phyloP scores from a whole-genome alignment of 73 alveolate species.

The Tetrahymena thermophila region DNA sequence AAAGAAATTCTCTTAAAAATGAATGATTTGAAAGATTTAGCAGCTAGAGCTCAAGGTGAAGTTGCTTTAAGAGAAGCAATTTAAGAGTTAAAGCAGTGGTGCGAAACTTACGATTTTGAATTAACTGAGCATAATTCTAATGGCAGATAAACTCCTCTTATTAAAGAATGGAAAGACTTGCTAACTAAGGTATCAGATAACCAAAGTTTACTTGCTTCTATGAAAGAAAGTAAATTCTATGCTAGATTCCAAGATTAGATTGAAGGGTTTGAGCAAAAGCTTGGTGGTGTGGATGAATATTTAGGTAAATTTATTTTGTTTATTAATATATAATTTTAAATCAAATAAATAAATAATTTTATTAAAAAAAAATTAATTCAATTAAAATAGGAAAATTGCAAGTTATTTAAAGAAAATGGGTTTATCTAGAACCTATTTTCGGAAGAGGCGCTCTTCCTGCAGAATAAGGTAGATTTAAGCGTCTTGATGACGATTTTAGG shows the following conservation, averaged over 20 bases:
- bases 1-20: conserved; percentile 59
- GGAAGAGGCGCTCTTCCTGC: conserved; percentile 99
- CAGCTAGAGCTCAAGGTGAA: conserved; percentile 99
- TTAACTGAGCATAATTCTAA: conserved; percentile 73
- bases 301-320: conserved; percentile 45
- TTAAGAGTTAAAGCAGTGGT: conserved; percentile 75
- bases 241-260: conserved; percentile 91
- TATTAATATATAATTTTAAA: background rate
- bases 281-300: conserved; percentile 92
- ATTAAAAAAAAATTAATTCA: background rate
- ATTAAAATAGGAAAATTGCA: background rate
- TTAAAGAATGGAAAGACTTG: conserved; percentile 99
- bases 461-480: conserved; percentile 97
- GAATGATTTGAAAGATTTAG: conserved; percentile 93
- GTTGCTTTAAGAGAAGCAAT: conserved; percentile 95
- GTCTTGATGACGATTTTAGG: conserved; percentile 95
- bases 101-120: conserved; percentile 70
- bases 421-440: conserved; percentile 98
- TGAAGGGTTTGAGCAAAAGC: conserved; percentile 89
- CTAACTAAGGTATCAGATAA: conserved; percentile 98
- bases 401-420: conserved; percentile 98
- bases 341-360: background rate
- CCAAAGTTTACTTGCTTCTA: conserved; percentile 89
- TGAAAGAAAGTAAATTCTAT: conserved; percentile 94
- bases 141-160: conserved; percentile 91